Percentiles rank a stretch among this genome's conserved stretches.
Evolutionary conservation across 1,284 basidiomycete species (phyloP).

Genomic region (Takashimella koratensis): DNA sequence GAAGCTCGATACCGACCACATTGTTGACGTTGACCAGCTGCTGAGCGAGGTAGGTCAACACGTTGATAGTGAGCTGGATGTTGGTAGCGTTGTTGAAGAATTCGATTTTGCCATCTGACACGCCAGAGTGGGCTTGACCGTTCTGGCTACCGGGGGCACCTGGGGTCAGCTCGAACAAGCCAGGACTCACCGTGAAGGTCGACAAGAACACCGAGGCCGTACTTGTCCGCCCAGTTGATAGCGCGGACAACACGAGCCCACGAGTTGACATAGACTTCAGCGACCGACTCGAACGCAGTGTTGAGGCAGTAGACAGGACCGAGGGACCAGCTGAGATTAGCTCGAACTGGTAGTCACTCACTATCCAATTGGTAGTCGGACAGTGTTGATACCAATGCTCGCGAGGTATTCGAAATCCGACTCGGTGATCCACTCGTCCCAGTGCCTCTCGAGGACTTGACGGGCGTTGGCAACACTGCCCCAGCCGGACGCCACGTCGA

Average conservation of each 20-base stretch:
- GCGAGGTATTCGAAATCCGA: conserved; percentile 56
- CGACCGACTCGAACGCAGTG: conserved; percentile 60
- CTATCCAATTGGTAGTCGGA: conserved; percentile 66
- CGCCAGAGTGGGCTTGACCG: conserved; percentile 64
- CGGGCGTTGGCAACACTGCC: conserved; percentile 53
- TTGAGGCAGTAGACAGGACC: conserved; percentile 49
- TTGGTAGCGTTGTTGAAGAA: conserved; percentile 58
- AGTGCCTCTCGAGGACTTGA: conserved; percentile 64
- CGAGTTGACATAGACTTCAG: conserved; percentile 61
- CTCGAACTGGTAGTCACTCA: conserved; percentile 8
- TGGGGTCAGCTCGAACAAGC: neutral
- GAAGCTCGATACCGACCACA: conserved; percentile 68
- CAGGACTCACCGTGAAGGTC: conserved; percentile 63
- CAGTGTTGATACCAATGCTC: conserved; percentile 60
- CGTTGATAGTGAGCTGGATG: conserved; percentile 59
- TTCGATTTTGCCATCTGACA: conserved; percentile 60
- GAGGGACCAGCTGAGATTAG: conserved; percentile 53
- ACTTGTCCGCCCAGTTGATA: conserved; percentile 63
- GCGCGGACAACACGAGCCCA: conserved; percentile 58
- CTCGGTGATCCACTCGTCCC: conserved; percentile 71
- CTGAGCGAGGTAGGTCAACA: conserved; percentile 58
- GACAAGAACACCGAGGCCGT: conserved; percentile 67
- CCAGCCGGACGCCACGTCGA: conserved; percentile 51
- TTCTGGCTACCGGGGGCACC: conserved; percentile 26
- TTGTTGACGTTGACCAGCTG: conserved; percentile 64